Base-by-base conservation (phyloP, 495 filamentous ascomycete genomes). In the Penicillium lagena region DNA sequence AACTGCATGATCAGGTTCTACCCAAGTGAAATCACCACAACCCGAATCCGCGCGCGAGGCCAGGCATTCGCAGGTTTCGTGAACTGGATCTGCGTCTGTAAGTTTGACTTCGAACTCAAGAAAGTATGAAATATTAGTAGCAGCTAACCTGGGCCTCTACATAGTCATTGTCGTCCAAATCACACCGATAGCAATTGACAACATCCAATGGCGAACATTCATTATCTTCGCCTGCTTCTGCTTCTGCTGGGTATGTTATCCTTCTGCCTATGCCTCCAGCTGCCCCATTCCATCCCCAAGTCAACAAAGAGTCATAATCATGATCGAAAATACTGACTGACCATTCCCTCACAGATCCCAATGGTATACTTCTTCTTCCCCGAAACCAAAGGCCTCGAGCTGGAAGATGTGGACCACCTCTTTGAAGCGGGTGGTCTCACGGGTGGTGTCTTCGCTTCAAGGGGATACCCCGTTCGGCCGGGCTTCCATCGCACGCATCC, bases 361-460 rank as follows among this genome's bases (percentile, higher is more conserved):
- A 72, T 83, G 51, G 73, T 84, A 7, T 86, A 78, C 58, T 75
- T 85, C 54, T 73, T 75, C 61, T 85, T 78, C 56, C 82, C 80
- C 7, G 83, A 86, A 60, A 85, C 83, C 8, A 77, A 77, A 12
- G 63, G 70, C 4, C 73, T 85, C 14, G 82, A 79, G 13, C 73
- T 90, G 5, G 86, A 90, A 54, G 85, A 89, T 62, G 85, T 89
- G 37, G 85, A 89, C 51, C 71, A 86, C 43, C 79, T 68, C 1
- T 68, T 66, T n/a, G 46, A 43, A 8, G 56, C 52, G 28, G 56
- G 63, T 0, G 65, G 65, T 1, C 38, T 66, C n/a, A 68, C 65
- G 1, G 65, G 65, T 7, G 65, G 65, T 13, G 65, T 68, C 6
- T 62, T 57, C 17, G 43, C 51, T 30, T 56, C 61, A 2, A 56